A percentile compares a stretch with the other conserved stretches of the same genome.
Evolutionary conservation across 768 basidiomycete genomes (phyloP).

Genomic region (Dioszegia crocea): DNA sequence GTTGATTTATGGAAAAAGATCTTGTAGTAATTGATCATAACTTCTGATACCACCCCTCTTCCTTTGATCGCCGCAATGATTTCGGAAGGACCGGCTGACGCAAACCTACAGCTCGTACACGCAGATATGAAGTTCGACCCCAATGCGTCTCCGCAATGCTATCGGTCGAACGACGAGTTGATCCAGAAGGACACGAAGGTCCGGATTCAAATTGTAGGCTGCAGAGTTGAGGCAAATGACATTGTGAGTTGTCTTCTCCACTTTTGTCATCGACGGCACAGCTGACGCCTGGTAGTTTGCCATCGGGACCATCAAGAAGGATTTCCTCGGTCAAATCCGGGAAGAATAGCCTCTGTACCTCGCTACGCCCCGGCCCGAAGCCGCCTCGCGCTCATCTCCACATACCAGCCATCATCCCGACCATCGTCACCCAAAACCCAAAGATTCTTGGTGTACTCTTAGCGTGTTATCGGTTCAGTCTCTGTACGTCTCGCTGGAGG

Average conservation of each 20-base stretch:
- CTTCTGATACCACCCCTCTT: conserved; percentile 26
- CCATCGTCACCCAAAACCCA: not conserved
- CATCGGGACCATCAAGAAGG: conserved; percentile 97
- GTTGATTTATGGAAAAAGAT: conserved; percentile 50
- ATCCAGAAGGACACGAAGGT: conserved; percentile 91
- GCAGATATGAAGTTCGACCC: conserved; percentile 93
- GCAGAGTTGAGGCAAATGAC: conserved; percentile 93
- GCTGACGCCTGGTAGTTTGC: conserved; percentile 64
- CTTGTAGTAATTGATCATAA: conserved; percentile 51
- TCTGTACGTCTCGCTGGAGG: no score
- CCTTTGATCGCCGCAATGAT: not conserved
- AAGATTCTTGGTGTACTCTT: no score
- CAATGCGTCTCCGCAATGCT: conserved; percentile 94
- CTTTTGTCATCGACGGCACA: not conserved
- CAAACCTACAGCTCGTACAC: conserved; percentile 68
- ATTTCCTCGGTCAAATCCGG: conserved; percentile 82
- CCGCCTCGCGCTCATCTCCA: no score
- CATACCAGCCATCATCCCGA: not conserved
- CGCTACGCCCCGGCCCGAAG: not conserved
- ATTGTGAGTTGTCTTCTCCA: conserved; percentile 62
- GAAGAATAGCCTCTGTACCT: conserved; percentile 24
- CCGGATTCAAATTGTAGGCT: conserved; percentile 95
- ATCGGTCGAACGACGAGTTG: conserved; percentile 69
- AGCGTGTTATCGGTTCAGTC: no score
- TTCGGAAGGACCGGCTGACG: not conserved